Evolutionary conservation across 1,139 yeast genomes (phyloP).

Genomic region (Debaryomyces psychrophilus): DNA sequence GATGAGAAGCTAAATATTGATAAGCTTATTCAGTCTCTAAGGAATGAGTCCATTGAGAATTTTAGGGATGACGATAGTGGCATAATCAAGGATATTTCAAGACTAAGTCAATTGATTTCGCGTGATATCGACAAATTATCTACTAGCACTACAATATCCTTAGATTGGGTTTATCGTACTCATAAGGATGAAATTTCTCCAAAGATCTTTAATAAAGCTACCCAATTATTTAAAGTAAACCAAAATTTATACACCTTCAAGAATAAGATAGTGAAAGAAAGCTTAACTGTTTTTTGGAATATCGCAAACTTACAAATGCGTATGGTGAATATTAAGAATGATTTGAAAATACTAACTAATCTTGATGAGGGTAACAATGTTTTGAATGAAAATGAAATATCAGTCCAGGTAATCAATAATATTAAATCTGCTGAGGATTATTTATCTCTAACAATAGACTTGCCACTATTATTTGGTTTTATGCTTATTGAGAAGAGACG

Average conservation of each 20-base stretch:
- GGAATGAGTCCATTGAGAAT: constrained; percentile 38
- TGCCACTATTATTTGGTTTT: constrained; percentile 82
- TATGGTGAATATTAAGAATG: constrained; percentile 39
- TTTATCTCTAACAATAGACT: constrained; percentile 62
- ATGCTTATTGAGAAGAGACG: constrained; percentile 70
- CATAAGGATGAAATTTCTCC: constrained; percentile 22
- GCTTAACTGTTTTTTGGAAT: constrained; percentile 30
- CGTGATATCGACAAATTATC: constrained; percentile 23
- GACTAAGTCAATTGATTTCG: constrained; percentile 13
- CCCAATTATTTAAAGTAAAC: constrained; percentile 19
- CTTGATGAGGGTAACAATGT: constrained; percentile 8
- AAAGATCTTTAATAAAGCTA: constrained; percentile 18
- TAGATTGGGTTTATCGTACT: constrained; percentile 19
- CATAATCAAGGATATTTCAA: constrained; percentile 9
- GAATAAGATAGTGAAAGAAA: constrained; percentile 25
- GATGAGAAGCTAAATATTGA: constrained; percentile 35
- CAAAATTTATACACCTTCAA: constrained; percentile 30
- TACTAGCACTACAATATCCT: constrained; percentile 12
- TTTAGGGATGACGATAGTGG: constrained; percentile 27
- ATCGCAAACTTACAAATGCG: constrained; percentile 46
- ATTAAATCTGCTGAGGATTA: constrained; percentile 48
- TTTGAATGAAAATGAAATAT: constrained; percentile 13
- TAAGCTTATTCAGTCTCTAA: constrained; percentile 32
- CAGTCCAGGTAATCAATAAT: constrained; percentile 28
- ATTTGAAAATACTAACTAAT: constrained; percentile 27